Percentiles rank a stretch among this genome's conserved stretches.
phyloP scores from a whole-genome alignment of 768 basidiomycete species.

The Lanmaoa pseudosensibilis region DNA sequence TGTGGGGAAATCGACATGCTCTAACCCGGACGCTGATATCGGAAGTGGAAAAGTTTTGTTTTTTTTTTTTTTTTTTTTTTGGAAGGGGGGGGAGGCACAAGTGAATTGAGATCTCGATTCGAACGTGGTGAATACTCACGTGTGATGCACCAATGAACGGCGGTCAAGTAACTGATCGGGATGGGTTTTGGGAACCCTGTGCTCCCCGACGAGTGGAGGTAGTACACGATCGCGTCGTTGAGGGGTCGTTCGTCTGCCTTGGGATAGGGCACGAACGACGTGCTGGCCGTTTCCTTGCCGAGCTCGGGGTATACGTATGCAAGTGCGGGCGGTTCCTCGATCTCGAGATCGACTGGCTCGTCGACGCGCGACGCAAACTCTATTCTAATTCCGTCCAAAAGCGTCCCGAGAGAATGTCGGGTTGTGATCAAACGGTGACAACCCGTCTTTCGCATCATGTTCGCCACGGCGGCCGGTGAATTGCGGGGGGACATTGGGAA shows the following conservation, averaged over 20 bases:
- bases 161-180: constrained; percentile 31
- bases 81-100: neutral
- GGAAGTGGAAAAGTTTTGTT: too few relatives aligned
- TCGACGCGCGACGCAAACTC: constrained; percentile 13
- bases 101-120: neutral
- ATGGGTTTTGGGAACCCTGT: constrained; percentile 23
- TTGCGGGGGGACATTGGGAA: constrained; percentile 39
- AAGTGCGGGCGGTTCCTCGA: constrained; percentile 18
- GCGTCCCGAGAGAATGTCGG: constrained; percentile 22
- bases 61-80: too few relatives aligned
- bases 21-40: too few relatives aligned
- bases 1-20: too few relatives aligned
- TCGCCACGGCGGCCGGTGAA: constrained; percentile 34
- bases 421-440: constrained; percentile 42
- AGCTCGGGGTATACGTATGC: constrained; percentile 12
- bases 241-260: neutral
- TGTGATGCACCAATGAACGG: constrained; percentile 36
- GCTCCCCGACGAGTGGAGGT: constrained; percentile 5
- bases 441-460: constrained; percentile 38
- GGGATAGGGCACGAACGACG: constrained; percentile 12
- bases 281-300: neutral
- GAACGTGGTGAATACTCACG: constrained; percentile 27
- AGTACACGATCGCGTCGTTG: constrained; percentile 30
- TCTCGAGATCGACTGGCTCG: neutral
- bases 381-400: constrained; percentile 31